phyloP scores from a whole-genome alignment of 225 moss, liverwort and hornwort genomes.

The Antitrichia curtipendula region DNA sequence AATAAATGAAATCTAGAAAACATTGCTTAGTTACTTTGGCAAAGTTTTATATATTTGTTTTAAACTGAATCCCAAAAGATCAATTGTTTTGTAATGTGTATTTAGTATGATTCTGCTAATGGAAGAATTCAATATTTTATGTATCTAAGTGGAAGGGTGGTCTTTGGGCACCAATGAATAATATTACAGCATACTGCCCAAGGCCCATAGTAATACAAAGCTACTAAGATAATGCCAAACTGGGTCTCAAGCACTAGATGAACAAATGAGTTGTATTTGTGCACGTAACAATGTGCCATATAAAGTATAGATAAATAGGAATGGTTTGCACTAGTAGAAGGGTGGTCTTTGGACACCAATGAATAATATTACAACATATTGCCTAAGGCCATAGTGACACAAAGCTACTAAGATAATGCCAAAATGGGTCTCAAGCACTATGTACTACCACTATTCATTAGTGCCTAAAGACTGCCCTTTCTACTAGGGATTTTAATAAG shows the following conservation, averaged over 20 bases:
- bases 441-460: fast-evolving
- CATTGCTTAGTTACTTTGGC: not conserved
- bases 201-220: no score
- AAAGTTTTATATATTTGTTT: not conserved
- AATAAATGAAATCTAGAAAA: no score
- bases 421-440: fast-evolving
- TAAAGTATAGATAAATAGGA: no score
- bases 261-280: not conserved
- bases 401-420: fast-evolving
- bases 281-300: not conserved
- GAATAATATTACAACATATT: not conserved
- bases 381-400: not conserved
- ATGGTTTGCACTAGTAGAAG: not conserved
- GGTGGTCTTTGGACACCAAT: not conserved
- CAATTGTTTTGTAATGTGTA: no score
- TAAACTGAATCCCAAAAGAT: not conserved
- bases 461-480: not conserved
- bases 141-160: no score
- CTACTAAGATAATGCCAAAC: no score
- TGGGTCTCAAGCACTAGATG: no score
- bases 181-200: no score
- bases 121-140: not conserved
- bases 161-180: no score
- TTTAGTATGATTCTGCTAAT: not conserved
- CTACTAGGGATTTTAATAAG: fast-evolving